Conservation (phyloP, 2,329 filamentous ascomycete genomes). For the Apiospora phragmitis region DNA sequence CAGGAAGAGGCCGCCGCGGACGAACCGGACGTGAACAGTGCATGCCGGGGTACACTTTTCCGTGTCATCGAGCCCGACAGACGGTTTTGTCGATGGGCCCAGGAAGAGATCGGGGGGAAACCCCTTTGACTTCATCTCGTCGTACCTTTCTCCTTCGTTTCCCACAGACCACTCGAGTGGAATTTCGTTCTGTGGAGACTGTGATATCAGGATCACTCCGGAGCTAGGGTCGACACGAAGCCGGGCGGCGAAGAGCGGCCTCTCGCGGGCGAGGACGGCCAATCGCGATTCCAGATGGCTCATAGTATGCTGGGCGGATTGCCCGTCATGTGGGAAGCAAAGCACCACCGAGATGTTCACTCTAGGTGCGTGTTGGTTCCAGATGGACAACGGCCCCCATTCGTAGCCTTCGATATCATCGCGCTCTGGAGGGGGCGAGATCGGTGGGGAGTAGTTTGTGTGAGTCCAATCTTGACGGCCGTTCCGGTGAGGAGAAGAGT, state of each 20-base stretch:
- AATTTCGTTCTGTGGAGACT: slow-evolving; percentile 27
- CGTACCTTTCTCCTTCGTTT: neutral
- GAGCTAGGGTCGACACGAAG: slow-evolving; percentile 22
- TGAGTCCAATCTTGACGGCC: neutral
- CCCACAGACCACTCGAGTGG: slow-evolving; percentile 21
- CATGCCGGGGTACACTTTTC: slow-evolving; percentile 35
- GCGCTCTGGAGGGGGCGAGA: neutral
- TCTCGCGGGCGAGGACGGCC: slow-evolving; percentile 27
- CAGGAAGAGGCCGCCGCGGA: slow-evolving; percentile 41
- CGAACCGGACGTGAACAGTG: slow-evolving; percentile 39
- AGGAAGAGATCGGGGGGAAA: slow-evolving; percentile 22
- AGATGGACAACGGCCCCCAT: slow-evolving; percentile 31
- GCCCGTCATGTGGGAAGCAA: slow-evolving; percentile 31
- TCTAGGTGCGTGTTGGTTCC: slow-evolving; percentile 34
- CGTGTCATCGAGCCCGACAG: slow-evolving; percentile 21
- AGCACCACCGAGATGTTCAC: slow-evolving; percentile 35
- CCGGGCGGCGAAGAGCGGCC: slow-evolving; percentile 31
- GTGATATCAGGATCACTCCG: slow-evolving; percentile 22
- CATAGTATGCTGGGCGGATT: slow-evolving; percentile 21
- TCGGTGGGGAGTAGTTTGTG: neutral
- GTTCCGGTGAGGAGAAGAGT: neutral
- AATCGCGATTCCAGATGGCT: slow-evolving; percentile 28
- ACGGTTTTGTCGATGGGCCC: slow-evolving; percentile 20
- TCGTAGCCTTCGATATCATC: neutral
- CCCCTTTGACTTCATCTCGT: neutral